phyloP scores from a whole-genome alignment of 768 basidiomycete species.

The Panaeolus papilionaceus region DNA sequence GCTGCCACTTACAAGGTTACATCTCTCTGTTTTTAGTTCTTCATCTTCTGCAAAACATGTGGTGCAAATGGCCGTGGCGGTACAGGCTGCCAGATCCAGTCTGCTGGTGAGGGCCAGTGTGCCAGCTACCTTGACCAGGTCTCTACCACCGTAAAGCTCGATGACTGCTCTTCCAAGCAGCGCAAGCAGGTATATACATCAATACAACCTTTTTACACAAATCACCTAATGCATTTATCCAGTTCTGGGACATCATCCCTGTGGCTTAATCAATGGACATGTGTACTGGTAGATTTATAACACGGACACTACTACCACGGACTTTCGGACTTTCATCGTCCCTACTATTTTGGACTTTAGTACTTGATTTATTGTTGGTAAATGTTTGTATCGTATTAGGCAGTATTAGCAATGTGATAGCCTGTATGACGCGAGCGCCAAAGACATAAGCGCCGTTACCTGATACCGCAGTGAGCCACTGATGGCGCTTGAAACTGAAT shows the following conservation, averaged over 20 bases:
- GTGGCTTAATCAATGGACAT: background rate
- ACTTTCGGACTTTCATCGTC: background rate
- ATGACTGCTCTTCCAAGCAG: constrained; percentile 2
- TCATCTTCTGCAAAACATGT: constrained; percentile 4
- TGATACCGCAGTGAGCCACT: background rate
- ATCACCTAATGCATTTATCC: background rate
- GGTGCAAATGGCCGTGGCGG: background rate
- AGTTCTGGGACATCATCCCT: constrained; percentile 7
- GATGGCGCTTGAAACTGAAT: background rate
- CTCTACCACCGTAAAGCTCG: background rate
- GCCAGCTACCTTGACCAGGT: background rate
- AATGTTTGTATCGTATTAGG: background rate
- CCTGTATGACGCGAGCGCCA: background rate
- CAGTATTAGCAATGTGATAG: too few relatives aligned
- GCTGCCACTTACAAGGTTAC: background rate
- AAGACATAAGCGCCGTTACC: background rate
- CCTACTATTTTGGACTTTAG: too few relatives aligned
- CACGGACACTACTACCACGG: background rate
- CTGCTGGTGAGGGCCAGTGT: constrained; percentile 9
- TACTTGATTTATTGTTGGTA: background rate
- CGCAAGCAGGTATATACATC: background rate
- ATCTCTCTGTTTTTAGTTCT: background rate
- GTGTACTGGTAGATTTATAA: background rate
- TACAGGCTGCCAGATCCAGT: constrained; percentile 3
- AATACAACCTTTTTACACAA: background rate